A percentile compares a stretch with the other conserved stretches of the same genome.
These are phyloP conservation scores for Rosa persica DNA, from an alignment of 306 rosid species.

Conservation along the genomic window DNA sequence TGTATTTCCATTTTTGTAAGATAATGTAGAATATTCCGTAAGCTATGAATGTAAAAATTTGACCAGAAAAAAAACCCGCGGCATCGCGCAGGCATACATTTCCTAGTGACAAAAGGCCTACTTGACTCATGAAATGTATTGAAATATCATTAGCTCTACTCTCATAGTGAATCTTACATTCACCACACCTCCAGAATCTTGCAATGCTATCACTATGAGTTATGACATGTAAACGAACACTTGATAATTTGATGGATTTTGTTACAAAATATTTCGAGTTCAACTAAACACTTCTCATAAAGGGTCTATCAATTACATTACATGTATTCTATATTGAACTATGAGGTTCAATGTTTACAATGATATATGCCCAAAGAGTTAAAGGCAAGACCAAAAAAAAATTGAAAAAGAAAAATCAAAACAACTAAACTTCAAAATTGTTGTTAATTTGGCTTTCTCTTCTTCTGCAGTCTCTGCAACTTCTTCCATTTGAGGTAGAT, in stretches of 20 bases:
- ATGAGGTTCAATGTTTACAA: constrained; percentile 28
- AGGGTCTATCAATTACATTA: constrained; percentile 45
- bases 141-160: not conserved
- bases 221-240: not conserved
- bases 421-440: constrained; percentile 43
- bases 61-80: too few species aligned
- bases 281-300: constrained; percentile 5
- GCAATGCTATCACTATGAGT: not conserved
- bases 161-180: not conserved
- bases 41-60: too few species aligned
- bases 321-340: constrained; percentile 31
- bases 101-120: too few species aligned
- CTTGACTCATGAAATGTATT: too few species aligned
- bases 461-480: constrained; percentile 75
- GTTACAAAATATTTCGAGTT: not conserved
- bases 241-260: not conserved
- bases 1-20: too few species aligned
- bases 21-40: too few species aligned
- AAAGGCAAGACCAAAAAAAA: not conserved
- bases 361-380: constrained; percentile 20
- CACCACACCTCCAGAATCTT: not conserved
- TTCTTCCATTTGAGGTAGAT: constrained; percentile 93
- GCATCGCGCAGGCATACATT: too few species aligned
- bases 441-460: constrained; percentile 65
- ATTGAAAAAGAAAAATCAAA: not conserved